Conservation (phyloP, 2,329 filamentous ascomycete genomes). For the Dactylellina drechsleri region DNA sequence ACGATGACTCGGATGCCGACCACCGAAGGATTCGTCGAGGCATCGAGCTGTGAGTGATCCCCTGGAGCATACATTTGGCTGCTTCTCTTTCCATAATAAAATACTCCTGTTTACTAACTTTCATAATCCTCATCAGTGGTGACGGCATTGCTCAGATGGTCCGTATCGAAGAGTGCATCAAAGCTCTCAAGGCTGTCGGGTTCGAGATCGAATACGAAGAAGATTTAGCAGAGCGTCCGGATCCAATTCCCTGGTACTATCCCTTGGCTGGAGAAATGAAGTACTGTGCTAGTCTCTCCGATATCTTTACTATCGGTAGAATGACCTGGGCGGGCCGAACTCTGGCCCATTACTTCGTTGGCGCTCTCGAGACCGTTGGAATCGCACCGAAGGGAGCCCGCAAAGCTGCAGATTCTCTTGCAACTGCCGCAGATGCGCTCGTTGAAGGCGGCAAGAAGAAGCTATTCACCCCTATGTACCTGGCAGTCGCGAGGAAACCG, state of each 20-base stretch:
- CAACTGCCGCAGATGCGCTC: conserved; percentile 81
- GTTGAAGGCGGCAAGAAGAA: conserved; percentile 84
- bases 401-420: conserved; percentile 93
- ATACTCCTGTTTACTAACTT: not conserved
- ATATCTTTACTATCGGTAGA: conserved; percentile 82
- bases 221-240: conserved; percentile 81
- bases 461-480: conserved; percentile 98
- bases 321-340: conserved; percentile 88
- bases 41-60: conserved; percentile 75
- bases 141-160: conserved; percentile 99
- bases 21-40: conserved; percentile 91
- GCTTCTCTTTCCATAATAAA: too few relatives aligned
- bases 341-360: conserved; percentile 79
- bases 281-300: conserved; percentile 81
- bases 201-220: conserved; percentile 86
- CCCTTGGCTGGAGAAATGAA: conserved; percentile 84
- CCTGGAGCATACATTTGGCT: not conserved
- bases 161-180: conserved; percentile 79
- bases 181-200: conserved; percentile 85
- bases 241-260: conserved; percentile 91
- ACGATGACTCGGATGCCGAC: conserved; percentile 85
- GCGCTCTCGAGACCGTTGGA: conserved; percentile 76
- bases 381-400: conserved; percentile 84
- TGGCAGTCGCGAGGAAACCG: conserved; percentile 94
- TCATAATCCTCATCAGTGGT: conserved; percentile 64